Evolutionary conservation across 345 rosid species (phyloP).

Genomic region (Gossypium rotundifolium): DNA sequence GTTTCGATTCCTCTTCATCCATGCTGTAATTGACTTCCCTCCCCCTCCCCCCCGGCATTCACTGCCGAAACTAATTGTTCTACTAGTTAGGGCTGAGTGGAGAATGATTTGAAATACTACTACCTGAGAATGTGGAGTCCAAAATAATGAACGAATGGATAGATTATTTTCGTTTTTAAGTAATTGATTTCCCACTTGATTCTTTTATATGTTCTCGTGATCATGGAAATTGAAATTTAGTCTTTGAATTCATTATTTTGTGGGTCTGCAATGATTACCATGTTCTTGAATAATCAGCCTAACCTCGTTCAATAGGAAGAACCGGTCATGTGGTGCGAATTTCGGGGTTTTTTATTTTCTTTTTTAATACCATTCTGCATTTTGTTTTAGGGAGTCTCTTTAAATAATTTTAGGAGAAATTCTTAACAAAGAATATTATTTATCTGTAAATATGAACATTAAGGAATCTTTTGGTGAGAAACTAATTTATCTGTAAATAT

Average conservation of each 20-base stretch:
- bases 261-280: neutral
- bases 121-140: neutral
- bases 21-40: neutral
- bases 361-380: too few species aligned
- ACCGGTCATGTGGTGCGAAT: neutral
- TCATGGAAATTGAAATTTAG: neutral
- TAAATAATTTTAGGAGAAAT: too few species aligned
- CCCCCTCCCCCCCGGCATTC: too few species aligned
- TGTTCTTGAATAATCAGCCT: neutral
- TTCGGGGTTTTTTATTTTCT: too few species aligned
- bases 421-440: too few species aligned
- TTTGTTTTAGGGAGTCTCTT: too few species aligned
- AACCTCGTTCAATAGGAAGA: neutral
- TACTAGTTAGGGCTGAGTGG: neutral
- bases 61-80: neutral
- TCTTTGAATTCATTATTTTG: neutral
- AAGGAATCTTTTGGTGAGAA: too few species aligned
- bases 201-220: neutral
- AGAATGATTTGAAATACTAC: neutral
- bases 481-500: too few species aligned
- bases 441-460: too few species aligned
- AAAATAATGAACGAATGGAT: neutral
- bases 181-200: neutral
- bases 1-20: neutral
- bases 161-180: neutral